Evolutionary conservation across 2,329 filamentous ascomycete species (phyloP), one percentile per base, ranked within the genome.

Genomic region (Fusarium chaquense): DNA sequence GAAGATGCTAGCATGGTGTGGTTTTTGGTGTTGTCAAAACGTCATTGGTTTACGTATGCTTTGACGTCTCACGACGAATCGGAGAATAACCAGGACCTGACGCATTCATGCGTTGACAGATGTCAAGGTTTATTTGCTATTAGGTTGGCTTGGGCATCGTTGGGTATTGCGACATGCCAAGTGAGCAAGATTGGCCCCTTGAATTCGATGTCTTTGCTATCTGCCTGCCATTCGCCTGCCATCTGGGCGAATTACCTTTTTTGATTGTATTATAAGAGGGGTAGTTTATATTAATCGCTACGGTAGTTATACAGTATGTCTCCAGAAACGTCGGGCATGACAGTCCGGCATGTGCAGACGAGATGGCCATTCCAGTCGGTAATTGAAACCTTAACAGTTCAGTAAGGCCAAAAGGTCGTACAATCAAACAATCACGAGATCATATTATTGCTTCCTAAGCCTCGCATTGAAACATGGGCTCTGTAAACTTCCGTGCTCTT

Each of bases 41-140:
- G 36, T 24, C 30, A 44, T 49, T 51, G 28, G 62, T 13, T 32
- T 43, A 41, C 38, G 28, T 40, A 44, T 47, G 24, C 22, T 8
- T 38, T 38, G 30, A 40, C 24, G 16, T 16, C 6, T 22, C 22
- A 15, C 20, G 26, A 26, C 61, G 54, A 65, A 65, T 65, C 44
- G 60, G 60, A 24, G 22, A 47, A 28, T 38, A 35, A 43, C 28
- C 35, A 54, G 43, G 46, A 24, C 54, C 26, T 65, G 35, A 22
- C 35, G 16, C 40, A 36, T 20, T 47, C 35, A 65, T 59, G 46
- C 59, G 35, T 22, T 33, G 16, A 30, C 16, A 44, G 12, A 13
- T 30, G 28, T 30, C 20, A 15, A 15, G 28, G 26, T 33, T 47
- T 36, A 3, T 24, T 56, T 46, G n/a, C 7, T 30, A 35, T 24